Conservation (phyloP, 2,329 filamentous ascomycete genomes). For the Ceratocystis cacaofunesta region DNA sequence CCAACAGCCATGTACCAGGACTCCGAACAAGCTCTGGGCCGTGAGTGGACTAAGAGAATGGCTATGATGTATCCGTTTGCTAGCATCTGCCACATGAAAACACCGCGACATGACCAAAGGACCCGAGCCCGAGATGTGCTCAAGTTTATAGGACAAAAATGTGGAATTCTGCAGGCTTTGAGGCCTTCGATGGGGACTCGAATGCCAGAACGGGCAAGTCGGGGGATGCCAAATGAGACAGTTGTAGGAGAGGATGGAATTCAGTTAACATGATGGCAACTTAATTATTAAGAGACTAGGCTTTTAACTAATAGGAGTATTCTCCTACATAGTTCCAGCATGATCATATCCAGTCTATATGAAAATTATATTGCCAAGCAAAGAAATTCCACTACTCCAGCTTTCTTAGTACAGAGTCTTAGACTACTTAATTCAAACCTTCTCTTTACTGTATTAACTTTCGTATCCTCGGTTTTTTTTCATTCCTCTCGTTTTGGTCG, state of each 20-base stretch:
- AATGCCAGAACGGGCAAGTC: conserved; percentile 10
- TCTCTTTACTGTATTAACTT: too few species aligned
- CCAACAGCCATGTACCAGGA: background rate
- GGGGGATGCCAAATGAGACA: background rate
- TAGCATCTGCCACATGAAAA: conserved; percentile 15
- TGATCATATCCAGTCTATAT: too few species aligned
- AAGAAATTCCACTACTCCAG: too few species aligned
- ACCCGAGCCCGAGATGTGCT: conserved; percentile 12
- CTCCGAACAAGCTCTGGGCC: background rate
- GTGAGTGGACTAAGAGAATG: conserved; percentile 14
- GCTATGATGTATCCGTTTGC: conserved; percentile 17
- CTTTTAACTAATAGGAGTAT: background rate
- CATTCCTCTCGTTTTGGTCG: too few species aligned
- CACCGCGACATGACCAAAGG: conserved; percentile 10
- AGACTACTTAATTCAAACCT: too few species aligned
- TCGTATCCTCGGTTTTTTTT: too few species aligned
- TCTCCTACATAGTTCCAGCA: too few species aligned
- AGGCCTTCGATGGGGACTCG: conserved; percentile 8
- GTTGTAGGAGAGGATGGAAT: conserved; percentile 18
- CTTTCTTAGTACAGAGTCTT: too few species aligned
- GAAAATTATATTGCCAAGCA: too few species aligned
- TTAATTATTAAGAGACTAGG: background rate
- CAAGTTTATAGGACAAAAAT: conserved; percentile 13
- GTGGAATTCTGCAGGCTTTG: conserved; percentile 15
- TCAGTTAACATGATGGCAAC: background rate